These are phyloP conservation scores for Barnettozyma californica DNA, from an alignment of 805 yeast species.

Conservation along the genomic window DNA sequence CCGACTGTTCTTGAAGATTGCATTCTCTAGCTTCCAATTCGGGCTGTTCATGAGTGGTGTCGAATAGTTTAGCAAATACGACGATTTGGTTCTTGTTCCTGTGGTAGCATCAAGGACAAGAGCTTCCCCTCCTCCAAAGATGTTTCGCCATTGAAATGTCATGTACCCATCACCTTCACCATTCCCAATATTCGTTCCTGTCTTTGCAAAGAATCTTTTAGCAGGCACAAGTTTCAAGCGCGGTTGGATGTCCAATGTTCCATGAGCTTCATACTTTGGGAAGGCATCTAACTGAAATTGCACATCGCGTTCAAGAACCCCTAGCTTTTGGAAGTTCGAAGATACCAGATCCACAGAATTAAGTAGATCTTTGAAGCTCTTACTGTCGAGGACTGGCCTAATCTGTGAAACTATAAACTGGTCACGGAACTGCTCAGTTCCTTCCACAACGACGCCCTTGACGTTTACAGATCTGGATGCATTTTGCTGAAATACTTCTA, in stretches of 20 bases:
- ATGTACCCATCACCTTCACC: constrained; percentile 96
- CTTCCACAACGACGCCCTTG: constrained; percentile 41
- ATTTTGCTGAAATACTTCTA: constrained; percentile 27
- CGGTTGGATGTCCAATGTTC: constrained; percentile 24
- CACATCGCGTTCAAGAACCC: constrained; percentile 37
- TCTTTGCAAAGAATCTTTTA: constrained; percentile 72
- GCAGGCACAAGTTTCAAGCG: constrained; percentile 40
- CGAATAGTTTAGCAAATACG: constrained; percentile 46
- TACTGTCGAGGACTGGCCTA: constrained; percentile 38
- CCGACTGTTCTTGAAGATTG: constrained; percentile 46
- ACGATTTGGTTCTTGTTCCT: constrained; percentile 55
- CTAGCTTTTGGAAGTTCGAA: constrained; percentile 38
- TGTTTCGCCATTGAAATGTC: constrained; percentile 58
- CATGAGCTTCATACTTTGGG: neutral
- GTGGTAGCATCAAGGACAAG: constrained; percentile 50
- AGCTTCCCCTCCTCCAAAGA: constrained; percentile 66
- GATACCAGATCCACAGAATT: constrained; percentile 38
- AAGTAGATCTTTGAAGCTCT: constrained; percentile 38
- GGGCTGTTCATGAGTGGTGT: constrained; percentile 44
- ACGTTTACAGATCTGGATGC: constrained; percentile 38
- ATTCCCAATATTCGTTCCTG: constrained; percentile 95
- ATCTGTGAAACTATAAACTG: constrained; percentile 42
- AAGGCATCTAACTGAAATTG: constrained; percentile 28
- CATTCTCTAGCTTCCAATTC: constrained; percentile 48
- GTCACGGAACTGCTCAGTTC: constrained; percentile 42